These are phyloP conservation scores for Cetradonia linearis DNA, from an alignment of 495 filamentous ascomycete species.

Conservation along the genomic window DNA sequence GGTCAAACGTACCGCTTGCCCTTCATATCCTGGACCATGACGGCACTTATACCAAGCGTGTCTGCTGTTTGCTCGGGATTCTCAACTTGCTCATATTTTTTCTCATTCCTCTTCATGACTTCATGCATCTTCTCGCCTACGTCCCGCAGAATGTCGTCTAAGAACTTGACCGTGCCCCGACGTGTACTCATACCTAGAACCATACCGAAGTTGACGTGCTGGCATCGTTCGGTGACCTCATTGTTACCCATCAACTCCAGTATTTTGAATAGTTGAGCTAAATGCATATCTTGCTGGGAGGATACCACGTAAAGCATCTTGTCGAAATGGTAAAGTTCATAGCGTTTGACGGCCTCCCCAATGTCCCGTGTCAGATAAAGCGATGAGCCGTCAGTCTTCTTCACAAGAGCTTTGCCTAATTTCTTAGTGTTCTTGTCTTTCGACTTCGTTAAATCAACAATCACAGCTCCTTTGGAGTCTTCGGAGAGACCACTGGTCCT, in stretches of 20 bases:
- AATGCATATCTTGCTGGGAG: slow-evolving; percentile 60
- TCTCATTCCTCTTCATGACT: slow-evolving; percentile 54
- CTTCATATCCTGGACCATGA: slow-evolving; percentile 65
- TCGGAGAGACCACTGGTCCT: slow-evolving; percentile 62
- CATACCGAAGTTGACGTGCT: slow-evolving; percentile 68
- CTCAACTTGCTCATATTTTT: slow-evolving; percentile 54
- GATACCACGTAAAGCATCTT: slow-evolving; percentile 71
- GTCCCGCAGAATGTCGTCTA: slow-evolving; percentile 56
- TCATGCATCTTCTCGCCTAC: slow-evolving; percentile 63
- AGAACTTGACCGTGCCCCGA: slow-evolving; percentile 59
- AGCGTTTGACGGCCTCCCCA: slow-evolving; percentile 53
- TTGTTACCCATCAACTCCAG: slow-evolving; percentile 56
- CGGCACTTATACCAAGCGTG: slow-evolving; percentile 53
- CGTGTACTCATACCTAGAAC: slow-evolving; percentile 60
- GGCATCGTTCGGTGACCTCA: slow-evolving; percentile 49
- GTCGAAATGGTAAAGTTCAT: slow-evolving; percentile 55
- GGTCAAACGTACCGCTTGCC: slow-evolving; percentile 47
- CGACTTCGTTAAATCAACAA: slow-evolving; percentile 79
- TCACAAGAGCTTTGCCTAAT: slow-evolving; percentile 57
- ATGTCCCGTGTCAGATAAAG: slow-evolving; percentile 67
- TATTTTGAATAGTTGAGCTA: slow-evolving; percentile 63
- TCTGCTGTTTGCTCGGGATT: slow-evolving; percentile 47
- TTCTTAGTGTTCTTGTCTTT: slow-evolving; percentile 49
- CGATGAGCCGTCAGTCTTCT: slow-evolving; percentile 58
- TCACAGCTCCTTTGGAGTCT: slow-evolving; percentile 76